Evolutionary conservation across 176 grass and related monocot genomes (phyloP), one percentile per base, ranked within the genome.

Genomic region (Calamus simplicifolius): DNA sequence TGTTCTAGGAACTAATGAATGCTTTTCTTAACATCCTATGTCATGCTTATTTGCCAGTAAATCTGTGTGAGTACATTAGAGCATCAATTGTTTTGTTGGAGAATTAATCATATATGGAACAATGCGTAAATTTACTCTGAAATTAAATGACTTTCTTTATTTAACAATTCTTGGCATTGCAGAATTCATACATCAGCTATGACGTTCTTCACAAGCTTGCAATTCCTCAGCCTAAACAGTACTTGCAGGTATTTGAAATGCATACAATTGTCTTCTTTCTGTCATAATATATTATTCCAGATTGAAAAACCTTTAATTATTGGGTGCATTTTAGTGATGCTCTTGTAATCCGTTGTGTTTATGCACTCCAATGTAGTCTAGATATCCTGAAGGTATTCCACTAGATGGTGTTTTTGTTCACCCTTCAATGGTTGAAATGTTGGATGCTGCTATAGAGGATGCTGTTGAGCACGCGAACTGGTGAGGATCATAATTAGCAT

Each of bases 121-220:
- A 43, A 13, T 43, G 35, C 8, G 3, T 43, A 43, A 43, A 43
- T 43, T 51, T 31, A 38, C 61, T 77, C 27, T 50, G 30, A 69
- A 52, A 59, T 62, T 31, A 48, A 5, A 43, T 70, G 66, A 19
- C 21, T 27, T 12, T 64, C 66, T 79, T 58, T 63, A 66, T 57
- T 76, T 58, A 59, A 50, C 27, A 70, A 25, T 51, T 38, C 64
- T 70, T 43, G 59, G 43, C 1, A 75, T 77, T 67, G 52, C 75
- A 97, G 92, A 97, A 97, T 74, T 91, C 92, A 78, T 97, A 97
- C 60, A 82, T 97, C 61, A 85, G 83, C 54, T 97, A 97, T 15
- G 81, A 97, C 15, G 75, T 91, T 51, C 92, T 97, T 82, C 87
- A 80, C 54, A 97, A 91, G 76, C 92, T 97, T 51, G 71, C 69